phyloP scores from a whole-genome alignment of 805 yeast genomes.

The Zygotorulaspora sp. region DNA sequence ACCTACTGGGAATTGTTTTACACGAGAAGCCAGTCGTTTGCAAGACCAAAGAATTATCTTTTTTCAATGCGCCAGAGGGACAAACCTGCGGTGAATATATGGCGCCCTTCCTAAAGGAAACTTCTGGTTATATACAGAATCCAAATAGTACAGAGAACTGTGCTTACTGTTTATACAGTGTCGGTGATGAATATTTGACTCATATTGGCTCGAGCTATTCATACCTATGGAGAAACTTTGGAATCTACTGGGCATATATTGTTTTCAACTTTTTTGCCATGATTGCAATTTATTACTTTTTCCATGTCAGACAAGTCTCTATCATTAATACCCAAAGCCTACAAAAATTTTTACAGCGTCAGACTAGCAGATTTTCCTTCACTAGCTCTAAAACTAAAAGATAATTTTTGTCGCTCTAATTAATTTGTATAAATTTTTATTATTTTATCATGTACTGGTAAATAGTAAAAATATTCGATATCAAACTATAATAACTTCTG shows the following conservation, averaged over 20 bases:
- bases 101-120: conserved; percentile 37
- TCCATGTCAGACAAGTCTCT: conserved; percentile 24
- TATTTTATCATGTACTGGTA: too few relatives aligned
- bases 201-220: conserved; percentile 42
- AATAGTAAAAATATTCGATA: too few relatives aligned
- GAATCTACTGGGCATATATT: conserved; percentile 55
- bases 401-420: too few relatives aligned
- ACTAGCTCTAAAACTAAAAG: background rate
- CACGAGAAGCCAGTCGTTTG: conserved; percentile 53
- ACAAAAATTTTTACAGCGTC: background rate
- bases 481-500: too few relatives aligned
- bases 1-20: conserved; percentile 45
- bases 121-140: conserved; percentile 55
- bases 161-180: conserved; percentile 45
- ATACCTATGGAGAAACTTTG: conserved; percentile 62
- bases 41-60: conserved; percentile 43
- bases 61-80: conserved; percentile 53
- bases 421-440: too few relatives aligned
- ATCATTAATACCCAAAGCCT: conserved; percentile 7
- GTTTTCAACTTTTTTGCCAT: conserved; percentile 47
- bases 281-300: conserved; percentile 33
- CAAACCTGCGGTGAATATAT: conserved; percentile 60
- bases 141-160: conserved; percentile 47
- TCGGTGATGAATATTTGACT: conserved; percentile 46
- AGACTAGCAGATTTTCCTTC: conserved; percentile 4